Percentiles rank a stretch among this genome's conserved stretches.
These are phyloP conservation scores for Pilaira anomala DNA, from an alignment of 192 early-diverging fungal species.

Conservation along the genomic window DNA sequence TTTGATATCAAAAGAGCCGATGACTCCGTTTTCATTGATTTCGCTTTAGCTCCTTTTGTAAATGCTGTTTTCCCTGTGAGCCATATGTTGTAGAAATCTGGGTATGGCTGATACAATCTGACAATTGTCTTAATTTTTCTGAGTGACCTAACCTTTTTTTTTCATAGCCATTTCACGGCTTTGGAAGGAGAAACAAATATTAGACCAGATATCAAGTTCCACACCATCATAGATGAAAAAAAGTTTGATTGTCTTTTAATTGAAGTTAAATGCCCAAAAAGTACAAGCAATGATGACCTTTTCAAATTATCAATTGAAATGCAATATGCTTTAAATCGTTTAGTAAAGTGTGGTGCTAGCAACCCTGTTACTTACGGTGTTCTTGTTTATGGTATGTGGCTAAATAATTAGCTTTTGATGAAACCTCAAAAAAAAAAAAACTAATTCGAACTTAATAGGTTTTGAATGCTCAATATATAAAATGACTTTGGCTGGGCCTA, in stretches of 20 bases:
- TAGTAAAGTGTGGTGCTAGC: background rate
- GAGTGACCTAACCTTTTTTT: background rate
- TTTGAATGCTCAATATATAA: background rate
- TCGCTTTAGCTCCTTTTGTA: background rate
- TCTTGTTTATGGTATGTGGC: slow-evolving; percentile 1
- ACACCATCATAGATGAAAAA: background rate
- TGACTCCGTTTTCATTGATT: background rate
- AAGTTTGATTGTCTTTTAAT: slow-evolving; percentile 1
- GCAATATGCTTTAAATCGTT: background rate
- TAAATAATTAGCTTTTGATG: too few relatives aligned
- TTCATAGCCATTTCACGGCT: background rate
- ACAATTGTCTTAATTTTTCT: too few relatives aligned
- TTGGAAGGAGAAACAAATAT: background rate
- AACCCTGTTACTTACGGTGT: background rate
- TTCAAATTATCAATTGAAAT: slow-evolving; percentile 4
- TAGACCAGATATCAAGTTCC: background rate
- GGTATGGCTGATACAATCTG: background rate
- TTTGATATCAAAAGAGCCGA: background rate
- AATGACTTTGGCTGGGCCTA: slow-evolving; percentile 6
- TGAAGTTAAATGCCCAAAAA: slow-evolving; percentile 1
- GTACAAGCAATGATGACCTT: background rate
- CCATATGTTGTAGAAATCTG: background rate
- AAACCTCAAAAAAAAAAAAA: too few relatives aligned
- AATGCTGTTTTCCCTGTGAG: background rate
- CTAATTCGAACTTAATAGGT: background rate